These are phyloP conservation scores for Colletotrichum acutatum DNA, from an alignment of 2,329 filamentous ascomycete genomes.

Conservation along the genomic window DNA sequence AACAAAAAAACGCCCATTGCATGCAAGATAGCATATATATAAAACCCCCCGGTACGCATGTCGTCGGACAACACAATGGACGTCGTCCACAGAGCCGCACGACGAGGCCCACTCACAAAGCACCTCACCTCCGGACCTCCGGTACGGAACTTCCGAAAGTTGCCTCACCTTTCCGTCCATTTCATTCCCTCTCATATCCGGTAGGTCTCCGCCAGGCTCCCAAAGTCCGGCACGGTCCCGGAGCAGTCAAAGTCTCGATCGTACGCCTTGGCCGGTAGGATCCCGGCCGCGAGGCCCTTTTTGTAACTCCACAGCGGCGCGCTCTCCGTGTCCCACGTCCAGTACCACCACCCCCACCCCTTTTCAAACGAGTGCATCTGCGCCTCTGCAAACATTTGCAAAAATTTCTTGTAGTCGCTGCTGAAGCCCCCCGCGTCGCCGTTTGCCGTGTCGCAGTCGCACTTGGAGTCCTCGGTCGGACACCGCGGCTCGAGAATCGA, in stretches of 20 bases:
- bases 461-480: conserved; percentile 72
- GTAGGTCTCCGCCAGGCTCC: conserved; percentile 62
- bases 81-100: not conserved
- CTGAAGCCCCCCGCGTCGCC: conserved; percentile 76
- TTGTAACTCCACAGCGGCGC: conserved; percentile 94
- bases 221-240: conserved; percentile 64
- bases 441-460: conserved; percentile 82
- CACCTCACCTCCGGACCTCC: not conserved
- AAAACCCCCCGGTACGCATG: not conserved
- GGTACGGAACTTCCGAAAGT: not conserved
- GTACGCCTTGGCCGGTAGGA: conserved; percentile 82
- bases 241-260: conserved; percentile 77
- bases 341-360: conserved; percentile 98
- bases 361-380: conserved; percentile 96
- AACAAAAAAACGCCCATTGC: conserved; percentile 3
- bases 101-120: not conserved
- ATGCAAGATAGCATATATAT: conserved; percentile 4
- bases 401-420: conserved; percentile 82
- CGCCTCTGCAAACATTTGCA: conserved; percentile 91
- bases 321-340: conserved; percentile 95
- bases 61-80: not conserved
- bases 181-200: conserved; percentile 30
- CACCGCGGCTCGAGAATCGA: conserved; percentile 79
- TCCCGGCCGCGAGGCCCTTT: conserved; percentile 79
- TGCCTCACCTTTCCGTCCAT: not conserved